phyloP scores from a whole-genome alignment of 2,329 filamentous ascomycete species.

The Aspergillus latus region DNA sequence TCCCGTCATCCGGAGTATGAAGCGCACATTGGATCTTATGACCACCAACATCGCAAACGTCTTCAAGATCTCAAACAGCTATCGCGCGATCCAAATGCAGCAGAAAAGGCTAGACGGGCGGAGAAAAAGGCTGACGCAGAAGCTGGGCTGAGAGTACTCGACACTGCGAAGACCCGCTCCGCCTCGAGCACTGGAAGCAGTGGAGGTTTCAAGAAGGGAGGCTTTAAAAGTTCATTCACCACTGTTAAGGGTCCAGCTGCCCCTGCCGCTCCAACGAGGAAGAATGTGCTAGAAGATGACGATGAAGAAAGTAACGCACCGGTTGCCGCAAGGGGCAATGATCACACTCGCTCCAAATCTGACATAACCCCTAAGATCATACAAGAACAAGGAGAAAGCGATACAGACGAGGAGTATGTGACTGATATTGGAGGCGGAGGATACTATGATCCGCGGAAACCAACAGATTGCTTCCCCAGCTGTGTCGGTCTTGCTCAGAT shows the following conservation, averaged over 20 bases:
- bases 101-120: conserved; percentile 44
- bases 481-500: conserved; percentile 30
- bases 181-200: conserved; percentile 21
- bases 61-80: conserved; percentile 49
- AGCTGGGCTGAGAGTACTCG: conserved; percentile 40
- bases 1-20: conserved; percentile 95
- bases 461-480: conserved; percentile 49
- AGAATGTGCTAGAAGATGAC: conserved; percentile 46
- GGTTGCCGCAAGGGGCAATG: no score
- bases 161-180: conserved; percentile 29
- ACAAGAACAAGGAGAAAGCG: conserved; percentile 61
- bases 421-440: conserved; percentile 37
- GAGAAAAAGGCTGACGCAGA: conserved; percentile 46
- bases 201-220: conserved; percentile 71
- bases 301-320: conserved; percentile 37
- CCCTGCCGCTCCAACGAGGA: conserved; percentile 34
- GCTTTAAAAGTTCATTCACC: conserved; percentile 75
- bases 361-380: conserved; percentile 2
- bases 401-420: conserved; percentile 67
- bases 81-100: conserved; percentile 44
- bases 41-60: conserved; percentile 87
- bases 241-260: conserved; percentile 46
- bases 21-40: conserved; percentile 88
- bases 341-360: not conserved
- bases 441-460: conserved; percentile 54